Percentiles rank a stretch among this genome's conserved stretches.
These are phyloP conservation scores for Colletotrichum agaves DNA, from an alignment of 2,329 filamentous ascomycete genomes.

Conservation along the genomic window DNA sequence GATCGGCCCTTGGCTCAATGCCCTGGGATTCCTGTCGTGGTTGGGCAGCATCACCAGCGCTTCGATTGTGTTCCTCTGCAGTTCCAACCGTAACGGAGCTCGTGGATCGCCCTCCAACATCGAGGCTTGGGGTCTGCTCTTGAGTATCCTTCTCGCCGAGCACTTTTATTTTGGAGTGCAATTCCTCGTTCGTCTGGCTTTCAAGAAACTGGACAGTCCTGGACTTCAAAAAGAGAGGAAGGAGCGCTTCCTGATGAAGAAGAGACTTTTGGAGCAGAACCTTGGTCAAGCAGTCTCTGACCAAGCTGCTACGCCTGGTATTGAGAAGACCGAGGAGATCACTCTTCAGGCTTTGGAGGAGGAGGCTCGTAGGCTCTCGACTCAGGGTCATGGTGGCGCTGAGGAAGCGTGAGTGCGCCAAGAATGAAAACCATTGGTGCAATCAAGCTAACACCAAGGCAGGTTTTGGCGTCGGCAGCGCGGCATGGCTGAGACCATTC, in stretches of 20 bases:
- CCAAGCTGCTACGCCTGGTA: conserved; percentile 57
- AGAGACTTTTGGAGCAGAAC: conserved; percentile 80
- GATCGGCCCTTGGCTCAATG: conserved; percentile 91
- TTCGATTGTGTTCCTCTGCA: conserved; percentile 91
- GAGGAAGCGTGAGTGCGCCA: conserved; percentile 59
- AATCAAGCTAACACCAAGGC: conserved; percentile 1
- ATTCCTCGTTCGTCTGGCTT: conserved; percentile 75
- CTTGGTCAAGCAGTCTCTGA: conserved; percentile 67
- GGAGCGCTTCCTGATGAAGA: conserved; percentile 83
- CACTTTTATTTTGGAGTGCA: conserved; percentile 88
- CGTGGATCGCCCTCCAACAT: conserved; percentile 76
- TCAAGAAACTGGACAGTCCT: conserved; percentile 85
- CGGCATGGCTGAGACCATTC: conserved; percentile 66
- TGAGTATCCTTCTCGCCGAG: conserved; percentile 86
- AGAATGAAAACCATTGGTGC: not conserved
- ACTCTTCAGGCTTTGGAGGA: conserved; percentile 74
- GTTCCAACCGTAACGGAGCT: conserved; percentile 76
- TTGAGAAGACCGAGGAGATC: conserved; percentile 69
- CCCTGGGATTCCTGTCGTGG: conserved; percentile 92
- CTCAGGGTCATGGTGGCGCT: conserved; percentile 59
- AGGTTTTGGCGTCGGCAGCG: conserved; percentile 73
- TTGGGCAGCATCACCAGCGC: conserved; percentile 88
- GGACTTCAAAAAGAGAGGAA: conserved; percentile 86
- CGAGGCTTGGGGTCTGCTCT: conserved; percentile 81
- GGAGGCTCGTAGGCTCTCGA: conserved; percentile 64